phyloP scores from a whole-genome alignment of 441 rosid genomes.

The Pelargonium fulgidum region DNA sequence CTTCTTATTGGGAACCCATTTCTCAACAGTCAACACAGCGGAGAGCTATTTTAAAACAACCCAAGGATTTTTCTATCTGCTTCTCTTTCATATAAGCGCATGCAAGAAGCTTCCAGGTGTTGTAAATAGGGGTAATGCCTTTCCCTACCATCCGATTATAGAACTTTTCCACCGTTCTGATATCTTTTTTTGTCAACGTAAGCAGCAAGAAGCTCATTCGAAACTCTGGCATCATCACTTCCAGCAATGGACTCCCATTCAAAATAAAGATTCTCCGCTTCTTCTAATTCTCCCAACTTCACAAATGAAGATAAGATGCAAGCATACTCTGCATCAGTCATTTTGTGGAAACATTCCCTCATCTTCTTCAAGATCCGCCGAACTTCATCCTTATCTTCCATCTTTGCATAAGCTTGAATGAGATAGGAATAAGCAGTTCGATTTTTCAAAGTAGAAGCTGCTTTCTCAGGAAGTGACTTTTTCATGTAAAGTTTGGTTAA shows the following conservation, averaged over 20 bases:
- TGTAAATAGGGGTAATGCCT: conserved; percentile 53
- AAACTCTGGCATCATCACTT: conserved; percentile 46
- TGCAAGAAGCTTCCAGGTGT: conserved; percentile 77
- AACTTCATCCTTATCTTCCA: conserved; percentile 54
- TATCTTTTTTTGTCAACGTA: conserved; percentile 44
- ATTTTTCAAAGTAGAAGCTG: conserved; percentile 49
- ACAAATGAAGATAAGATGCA: conserved; percentile 66
- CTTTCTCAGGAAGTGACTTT: conserved; percentile 44
- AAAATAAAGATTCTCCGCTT: conserved; percentile 59
- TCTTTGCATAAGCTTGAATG: conserved; percentile 55
- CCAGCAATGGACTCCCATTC: conserved; percentile 77
- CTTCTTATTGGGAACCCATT: conserved; percentile 52
- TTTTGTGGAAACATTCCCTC: conserved; percentile 46
- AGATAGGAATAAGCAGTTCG: conserved; percentile 65
- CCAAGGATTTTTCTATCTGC: conserved; percentile 45
- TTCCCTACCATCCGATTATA: conserved; percentile 41
- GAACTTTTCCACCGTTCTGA: conserved; percentile 49
- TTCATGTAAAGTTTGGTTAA: conserved; percentile 58
- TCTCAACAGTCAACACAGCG: conserved; percentile 56
- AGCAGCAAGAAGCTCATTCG: conserved; percentile 64
- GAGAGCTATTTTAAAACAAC: conserved; percentile 58
- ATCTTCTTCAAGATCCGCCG: conserved; percentile 61
- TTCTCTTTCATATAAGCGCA: conserved; percentile 54
- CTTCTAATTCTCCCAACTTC: conserved; percentile 56
- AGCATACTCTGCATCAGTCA: conserved; percentile 65